A percentile compares a stretch with the other conserved stretches of the same genome.
phyloP scores from a whole-genome alignment of 768 basidiomycete species.

The Amanita jacksonii region DNA sequence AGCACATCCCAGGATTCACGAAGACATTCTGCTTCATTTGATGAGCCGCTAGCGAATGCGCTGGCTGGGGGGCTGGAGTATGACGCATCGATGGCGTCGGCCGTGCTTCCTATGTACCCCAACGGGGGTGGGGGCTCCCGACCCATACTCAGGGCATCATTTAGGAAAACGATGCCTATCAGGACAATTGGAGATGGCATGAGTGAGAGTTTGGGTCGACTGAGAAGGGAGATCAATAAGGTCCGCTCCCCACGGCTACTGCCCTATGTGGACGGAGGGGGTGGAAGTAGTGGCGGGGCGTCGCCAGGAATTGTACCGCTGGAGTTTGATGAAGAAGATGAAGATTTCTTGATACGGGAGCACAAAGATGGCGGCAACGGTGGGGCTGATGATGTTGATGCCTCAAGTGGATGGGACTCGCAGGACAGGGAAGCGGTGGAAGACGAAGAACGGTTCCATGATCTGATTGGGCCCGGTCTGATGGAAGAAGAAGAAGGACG shows the following conservation, averaged over 20 bases:
- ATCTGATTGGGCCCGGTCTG: constrained; percentile 23
- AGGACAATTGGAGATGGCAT: constrained; percentile 46
- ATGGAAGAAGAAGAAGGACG: constrained; percentile 14
- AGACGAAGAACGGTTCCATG: constrained; percentile 42
- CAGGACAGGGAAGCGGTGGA: constrained; percentile 38
- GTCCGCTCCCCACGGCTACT: constrained; percentile 36
- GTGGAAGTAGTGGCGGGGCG: constrained; percentile 12
- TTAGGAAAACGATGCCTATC: constrained; percentile 48
- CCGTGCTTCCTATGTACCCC: constrained; percentile 70
- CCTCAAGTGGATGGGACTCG: constrained; percentile 36
- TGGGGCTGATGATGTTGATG: constrained; percentile 24
- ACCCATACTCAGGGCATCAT: constrained; percentile 25
- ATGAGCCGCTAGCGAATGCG: constrained; percentile 71
- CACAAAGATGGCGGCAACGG: no score
- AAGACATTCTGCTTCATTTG: constrained; percentile 50
- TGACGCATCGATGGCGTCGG: constrained; percentile 19
- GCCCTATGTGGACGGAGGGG: constrained; percentile 14
- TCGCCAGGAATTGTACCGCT: constrained; percentile 32
- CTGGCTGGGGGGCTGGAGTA: constrained; percentile 54
- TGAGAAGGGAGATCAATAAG: constrained; percentile 46
- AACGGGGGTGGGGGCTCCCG: constrained; percentile 55
- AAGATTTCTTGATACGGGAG: constrained; percentile 48
- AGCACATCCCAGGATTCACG: constrained; percentile 32
- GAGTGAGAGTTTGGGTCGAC: constrained; percentile 49
- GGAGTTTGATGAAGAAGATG: constrained; percentile 62